phyloP scores from a whole-genome alignment of 139 green algal species.

The Pleodorina starrii region DNA sequence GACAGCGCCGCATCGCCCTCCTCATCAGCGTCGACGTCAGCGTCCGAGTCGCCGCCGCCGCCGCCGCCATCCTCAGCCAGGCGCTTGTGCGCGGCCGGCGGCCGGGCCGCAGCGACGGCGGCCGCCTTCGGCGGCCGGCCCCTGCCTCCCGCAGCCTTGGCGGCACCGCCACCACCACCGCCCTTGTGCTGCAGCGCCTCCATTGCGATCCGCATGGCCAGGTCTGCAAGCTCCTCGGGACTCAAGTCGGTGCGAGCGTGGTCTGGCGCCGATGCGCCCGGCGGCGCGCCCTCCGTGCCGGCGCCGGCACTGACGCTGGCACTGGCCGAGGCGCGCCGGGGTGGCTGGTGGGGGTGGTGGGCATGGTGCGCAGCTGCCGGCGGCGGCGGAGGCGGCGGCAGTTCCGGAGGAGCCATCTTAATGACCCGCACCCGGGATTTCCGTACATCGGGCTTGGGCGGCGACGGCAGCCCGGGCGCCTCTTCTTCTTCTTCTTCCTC shows the following conservation, averaged over 20 bases:
- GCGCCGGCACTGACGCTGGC: not conserved
- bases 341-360: not conserved
- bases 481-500: not conserved
- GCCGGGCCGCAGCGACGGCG: not conserved
- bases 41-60: not conserved
- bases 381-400: not conserved
- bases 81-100: no score
- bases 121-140: not conserved
- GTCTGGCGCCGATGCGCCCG: not conserved
- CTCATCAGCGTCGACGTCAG: not conserved
- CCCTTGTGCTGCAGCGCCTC: not conserved
- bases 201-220: conserved; percentile 33
- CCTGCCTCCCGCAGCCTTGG: not conserved
- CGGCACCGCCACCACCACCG: not conserved
- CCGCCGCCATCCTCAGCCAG: not conserved
- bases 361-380: not conserved
- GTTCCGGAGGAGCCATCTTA: not conserved
- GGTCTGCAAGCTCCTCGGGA: conserved; percentile 31
- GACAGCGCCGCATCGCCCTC: not conserved
- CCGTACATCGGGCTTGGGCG: conserved; percentile 4
- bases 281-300: not conserved
- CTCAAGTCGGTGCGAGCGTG: not conserved
- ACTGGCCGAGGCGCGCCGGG: not conserved
- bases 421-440: conserved; percentile 13
- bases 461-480: not conserved